A percentile compares a stretch with the other conserved stretches of the same genome.
phyloP scores from a whole-genome alignment of 352 stramenopile genomes.

The Thalassiosira pacifica region DNA sequence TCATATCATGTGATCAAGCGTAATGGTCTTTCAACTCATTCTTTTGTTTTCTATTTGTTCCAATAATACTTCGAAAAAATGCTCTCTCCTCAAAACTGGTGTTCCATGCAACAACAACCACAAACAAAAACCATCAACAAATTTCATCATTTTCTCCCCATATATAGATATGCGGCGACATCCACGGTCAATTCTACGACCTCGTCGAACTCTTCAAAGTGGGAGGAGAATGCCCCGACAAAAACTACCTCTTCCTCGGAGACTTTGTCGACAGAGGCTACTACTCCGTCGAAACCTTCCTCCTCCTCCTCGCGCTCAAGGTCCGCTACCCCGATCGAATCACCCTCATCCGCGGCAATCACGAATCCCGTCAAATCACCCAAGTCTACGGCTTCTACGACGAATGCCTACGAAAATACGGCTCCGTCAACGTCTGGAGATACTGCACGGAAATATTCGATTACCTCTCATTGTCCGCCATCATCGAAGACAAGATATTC shows the following conservation, averaged over 20 bases:
- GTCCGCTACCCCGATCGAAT: slow-evolving; percentile 99
- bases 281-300: slow-evolving; percentile 99
- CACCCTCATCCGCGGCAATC: slow-evolving; percentile 99
- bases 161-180: slow-evolving; percentile 97
- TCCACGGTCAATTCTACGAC: slow-evolving; percentile 99
- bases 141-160: background rate
- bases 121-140: background rate
- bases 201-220: slow-evolving; percentile 98
- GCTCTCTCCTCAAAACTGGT: too few species aligned
- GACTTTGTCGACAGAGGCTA: slow-evolving; percentile 99
- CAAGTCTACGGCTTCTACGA: slow-evolving; percentile 99
- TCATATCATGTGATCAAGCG: too few species aligned
- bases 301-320: slow-evolving; percentile 98
- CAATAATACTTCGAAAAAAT: too few species aligned
- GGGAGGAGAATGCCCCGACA: slow-evolving; percentile 97
- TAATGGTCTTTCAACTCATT: too few species aligned
- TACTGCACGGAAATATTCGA: slow-evolving; percentile 99
- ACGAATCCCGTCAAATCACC: slow-evolving; percentile 98
- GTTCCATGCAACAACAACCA: background rate
- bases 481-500: slow-evolving; percentile 99
- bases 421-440: slow-evolving; percentile 98
- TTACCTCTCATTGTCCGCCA: slow-evolving; percentile 97
- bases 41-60: too few species aligned
- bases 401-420: slow-evolving; percentile 98
- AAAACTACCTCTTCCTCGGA: slow-evolving; percentile 99